phyloP scores from a whole-genome alignment of 148 eudicot genomes.

The Camellia lanceoleosa region DNA sequence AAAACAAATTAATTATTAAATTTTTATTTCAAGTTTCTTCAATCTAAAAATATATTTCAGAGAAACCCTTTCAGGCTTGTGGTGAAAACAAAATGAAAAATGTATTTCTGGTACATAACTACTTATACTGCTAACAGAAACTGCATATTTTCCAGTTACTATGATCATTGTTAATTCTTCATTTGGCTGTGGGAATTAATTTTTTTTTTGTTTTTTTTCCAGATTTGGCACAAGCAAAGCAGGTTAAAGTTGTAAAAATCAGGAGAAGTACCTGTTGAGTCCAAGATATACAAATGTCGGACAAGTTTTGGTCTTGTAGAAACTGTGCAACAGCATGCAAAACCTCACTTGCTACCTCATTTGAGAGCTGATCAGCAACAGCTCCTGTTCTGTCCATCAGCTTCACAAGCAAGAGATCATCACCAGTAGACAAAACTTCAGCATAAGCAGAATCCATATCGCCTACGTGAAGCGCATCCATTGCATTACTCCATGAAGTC shows the following conservation, averaged over 20 bases:
- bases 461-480: conserved; percentile 86
- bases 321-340: conserved; percentile 72
- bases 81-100: no score
- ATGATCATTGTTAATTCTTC: not conserved
- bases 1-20: no score
- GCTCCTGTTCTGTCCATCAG: conserved; percentile 95
- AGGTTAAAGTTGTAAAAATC: no score
- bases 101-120: no score
- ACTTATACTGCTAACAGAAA: no score
- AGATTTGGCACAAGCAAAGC: not conserved
- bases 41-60: no score
- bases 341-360: conserved; percentile 77
- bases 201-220: no score
- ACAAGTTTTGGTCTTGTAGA: conserved; percentile 71
- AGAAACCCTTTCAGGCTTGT: no score
- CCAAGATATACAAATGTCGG: conserved; percentile 77
- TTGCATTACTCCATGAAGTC: conserved; percentile 95
- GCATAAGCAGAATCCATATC: conserved; percentile 90
- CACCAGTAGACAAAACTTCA: conserved; percentile 80
- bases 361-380: conserved; percentile 75
- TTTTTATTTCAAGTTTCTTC: no score
- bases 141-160: not conserved
- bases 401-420: conserved; percentile 83
- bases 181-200: no score
- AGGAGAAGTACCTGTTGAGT: conserved; percentile 73